These are phyloP conservation scores for Prasinococcaceae sp. DNA, from an alignment of 139 green algal genomes.

Conservation along the genomic window DNA sequence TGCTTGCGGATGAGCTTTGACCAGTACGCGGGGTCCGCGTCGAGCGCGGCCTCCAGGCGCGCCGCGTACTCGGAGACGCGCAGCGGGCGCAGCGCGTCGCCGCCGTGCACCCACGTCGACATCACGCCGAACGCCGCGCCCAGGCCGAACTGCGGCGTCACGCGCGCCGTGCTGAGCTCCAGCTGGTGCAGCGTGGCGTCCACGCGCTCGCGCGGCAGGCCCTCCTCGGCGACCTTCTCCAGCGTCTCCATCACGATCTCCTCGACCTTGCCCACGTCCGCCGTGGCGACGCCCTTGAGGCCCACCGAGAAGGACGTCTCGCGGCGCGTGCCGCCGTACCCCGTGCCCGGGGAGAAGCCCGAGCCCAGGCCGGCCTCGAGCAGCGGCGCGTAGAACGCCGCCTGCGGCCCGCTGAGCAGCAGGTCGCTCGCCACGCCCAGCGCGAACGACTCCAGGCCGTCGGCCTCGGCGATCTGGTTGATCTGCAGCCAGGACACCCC, in stretches of 20 bases:
- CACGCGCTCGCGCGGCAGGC: slow-evolving; percentile 10
- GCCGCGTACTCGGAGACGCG: slow-evolving; percentile 1
- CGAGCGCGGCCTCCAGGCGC: slow-evolving; percentile 1
- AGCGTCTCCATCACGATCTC: slow-evolving; percentile 4
- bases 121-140: slow-evolving; percentile 7
- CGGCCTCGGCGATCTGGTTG: slow-evolving; percentile 15
- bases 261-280: slow-evolving; percentile 7
- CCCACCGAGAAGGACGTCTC: slow-evolving; percentile 17
- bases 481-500: slow-evolving; percentile 10
- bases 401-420: slow-evolving; percentile 12
- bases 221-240: slow-evolving; percentile 1
- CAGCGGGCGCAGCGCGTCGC: slow-evolving; percentile 9
- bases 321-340: slow-evolving; percentile 2
- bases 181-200: slow-evolving; percentile 16
- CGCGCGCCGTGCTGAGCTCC: slow-evolving; percentile 7
- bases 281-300: slow-evolving; percentile 13
- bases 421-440: slow-evolving; percentile 10
- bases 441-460: slow-evolving; percentile 11
- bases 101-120: slow-evolving; percentile 16
- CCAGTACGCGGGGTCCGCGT: slow-evolving; percentile 12
- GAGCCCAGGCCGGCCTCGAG: slow-evolving; percentile 9
- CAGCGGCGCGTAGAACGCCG: slow-evolving; percentile 10
- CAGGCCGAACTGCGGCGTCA: slow-evolving; percentile 12
- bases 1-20: slow-evolving; percentile 9
- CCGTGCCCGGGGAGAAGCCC: slow-evolving; percentile 9